These are phyloP conservation scores for Suaeda aralocaspica DNA, from an alignment of 148 eudicot genomes.

Conservation along the genomic window DNA sequence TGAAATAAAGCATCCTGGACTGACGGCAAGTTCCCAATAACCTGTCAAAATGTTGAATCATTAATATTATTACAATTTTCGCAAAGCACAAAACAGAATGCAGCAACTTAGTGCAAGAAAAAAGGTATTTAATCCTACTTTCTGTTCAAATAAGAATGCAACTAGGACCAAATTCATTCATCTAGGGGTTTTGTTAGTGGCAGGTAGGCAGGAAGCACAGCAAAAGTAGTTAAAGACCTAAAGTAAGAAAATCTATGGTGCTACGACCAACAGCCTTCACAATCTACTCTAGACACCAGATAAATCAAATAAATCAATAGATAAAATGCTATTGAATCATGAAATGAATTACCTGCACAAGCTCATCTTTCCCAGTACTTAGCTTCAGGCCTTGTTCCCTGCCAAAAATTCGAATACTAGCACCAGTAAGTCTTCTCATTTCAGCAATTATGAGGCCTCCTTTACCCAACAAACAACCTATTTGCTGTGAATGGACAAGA, in stretches of 20 bases:
- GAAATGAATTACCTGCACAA: constrained; percentile 50
- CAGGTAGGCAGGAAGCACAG: background rate
- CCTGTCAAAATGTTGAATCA: constrained; percentile 25
- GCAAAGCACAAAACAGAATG: background rate
- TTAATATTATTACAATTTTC: constrained; percentile 9
- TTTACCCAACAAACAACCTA: constrained; percentile 57
- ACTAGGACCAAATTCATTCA: background rate
- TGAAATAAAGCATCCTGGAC: constrained; percentile 61
- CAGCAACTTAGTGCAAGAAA: background rate
- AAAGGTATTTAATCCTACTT: background rate
- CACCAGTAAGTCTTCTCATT: constrained; percentile 56
- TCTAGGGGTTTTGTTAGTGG: background rate
- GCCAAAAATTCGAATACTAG: constrained; percentile 50
- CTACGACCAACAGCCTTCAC: background rate
- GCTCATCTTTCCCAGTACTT: constrained; percentile 35
- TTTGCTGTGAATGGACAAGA: constrained; percentile 57
- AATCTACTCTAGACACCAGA: background rate
- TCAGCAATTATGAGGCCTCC: constrained; percentile 53
- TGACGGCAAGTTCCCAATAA: constrained; percentile 49
- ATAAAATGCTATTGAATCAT: background rate
- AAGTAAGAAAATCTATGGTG: background rate
- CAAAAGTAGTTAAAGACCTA: too few species aligned
- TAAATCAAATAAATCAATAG: background rate
- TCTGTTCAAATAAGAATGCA: background rate
- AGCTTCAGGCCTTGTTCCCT: constrained; percentile 42